Conservation (phyloP, 352 stramenopile species). For the Thraustochytrium striatum region DNA sequence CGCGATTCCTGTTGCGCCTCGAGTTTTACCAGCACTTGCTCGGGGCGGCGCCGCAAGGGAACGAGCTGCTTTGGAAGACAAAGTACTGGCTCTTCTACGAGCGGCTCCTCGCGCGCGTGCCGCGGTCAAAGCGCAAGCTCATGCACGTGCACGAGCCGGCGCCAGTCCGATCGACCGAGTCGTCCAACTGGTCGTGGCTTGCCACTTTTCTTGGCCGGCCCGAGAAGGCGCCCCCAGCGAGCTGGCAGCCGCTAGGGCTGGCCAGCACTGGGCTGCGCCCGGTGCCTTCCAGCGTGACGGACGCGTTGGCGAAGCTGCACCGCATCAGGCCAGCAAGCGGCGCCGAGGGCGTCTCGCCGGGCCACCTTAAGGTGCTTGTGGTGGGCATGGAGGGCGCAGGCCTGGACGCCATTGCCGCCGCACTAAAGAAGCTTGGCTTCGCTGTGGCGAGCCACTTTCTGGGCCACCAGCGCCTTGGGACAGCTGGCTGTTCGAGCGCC, state of each 20-base stretch:
- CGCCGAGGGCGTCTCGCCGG: neutral
- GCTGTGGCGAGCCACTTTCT: neutral
- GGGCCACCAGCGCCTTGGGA: neutral
- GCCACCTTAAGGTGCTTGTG: neutral
- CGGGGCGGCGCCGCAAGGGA: neutral
- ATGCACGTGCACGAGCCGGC: neutral
- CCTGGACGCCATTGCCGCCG: conserved; percentile 5
- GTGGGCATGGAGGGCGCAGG: neutral
- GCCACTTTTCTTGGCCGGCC: neutral
- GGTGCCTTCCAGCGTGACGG: neutral
- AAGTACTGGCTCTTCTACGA: conserved; percentile 36
- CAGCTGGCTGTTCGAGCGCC: neutral
- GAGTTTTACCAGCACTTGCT: conserved; percentile 24
- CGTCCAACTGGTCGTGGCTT: neutral
- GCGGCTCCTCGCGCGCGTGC: neutral
- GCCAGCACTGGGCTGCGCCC: neutral
- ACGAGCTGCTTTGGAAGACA: conserved; percentile 33
- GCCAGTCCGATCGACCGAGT: neutral
- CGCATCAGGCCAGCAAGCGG: neutral
- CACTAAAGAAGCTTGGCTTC: conserved; percentile 25
- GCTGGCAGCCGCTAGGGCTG: neutral
- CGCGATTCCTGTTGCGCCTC: neutral
- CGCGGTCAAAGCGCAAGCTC: conserved; percentile 2
- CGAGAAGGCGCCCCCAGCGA: neutral
- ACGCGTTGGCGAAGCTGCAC: conserved; percentile 26